These are phyloP conservation scores for Microthyrium microscopicum DNA, from an alignment of 2,329 filamentous ascomycete species.

Conservation along the genomic window DNA sequence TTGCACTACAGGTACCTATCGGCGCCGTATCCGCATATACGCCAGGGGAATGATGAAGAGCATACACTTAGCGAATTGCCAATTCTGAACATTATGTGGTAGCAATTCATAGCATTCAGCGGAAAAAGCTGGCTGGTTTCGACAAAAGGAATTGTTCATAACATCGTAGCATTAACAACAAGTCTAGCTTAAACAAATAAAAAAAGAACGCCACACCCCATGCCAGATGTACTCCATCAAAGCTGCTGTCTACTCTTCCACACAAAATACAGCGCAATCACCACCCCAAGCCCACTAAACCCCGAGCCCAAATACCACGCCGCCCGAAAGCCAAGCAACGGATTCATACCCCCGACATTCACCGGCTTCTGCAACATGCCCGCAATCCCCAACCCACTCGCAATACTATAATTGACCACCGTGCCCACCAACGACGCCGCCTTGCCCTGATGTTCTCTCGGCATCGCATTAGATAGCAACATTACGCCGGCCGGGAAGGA, in stretches of 20 bases:
- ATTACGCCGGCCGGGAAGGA: constrained; percentile 46
- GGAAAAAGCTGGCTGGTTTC: no score
- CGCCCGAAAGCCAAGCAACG: constrained; percentile 4
- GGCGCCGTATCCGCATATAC: no score
- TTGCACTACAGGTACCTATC: no score
- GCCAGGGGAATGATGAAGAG: no score
- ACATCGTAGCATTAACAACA: no score
- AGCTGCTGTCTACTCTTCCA: constrained; percentile 4
- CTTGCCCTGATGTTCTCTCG: constrained; percentile 32
- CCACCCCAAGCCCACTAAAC: constrained; percentile 6
- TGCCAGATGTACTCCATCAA: no score
- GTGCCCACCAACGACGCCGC: constrained; percentile 44
- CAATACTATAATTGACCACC: constrained; percentile 52
- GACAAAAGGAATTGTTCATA: no score
- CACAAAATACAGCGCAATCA: constrained; percentile 7
- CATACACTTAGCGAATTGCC: no score
- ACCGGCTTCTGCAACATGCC: constrained; percentile 19
- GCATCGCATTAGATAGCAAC: constrained; percentile 37
- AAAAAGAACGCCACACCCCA: no score
- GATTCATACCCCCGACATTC: neutral
- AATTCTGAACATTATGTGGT: no score
- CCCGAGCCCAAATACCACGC: constrained; percentile 5
- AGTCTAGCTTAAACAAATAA: no score
- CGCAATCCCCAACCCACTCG: constrained; percentile 47
- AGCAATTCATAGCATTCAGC: no score